phyloP scores from a whole-genome alignment of 148 eudicot species.

The Vaccinium vitisidaea region DNA sequence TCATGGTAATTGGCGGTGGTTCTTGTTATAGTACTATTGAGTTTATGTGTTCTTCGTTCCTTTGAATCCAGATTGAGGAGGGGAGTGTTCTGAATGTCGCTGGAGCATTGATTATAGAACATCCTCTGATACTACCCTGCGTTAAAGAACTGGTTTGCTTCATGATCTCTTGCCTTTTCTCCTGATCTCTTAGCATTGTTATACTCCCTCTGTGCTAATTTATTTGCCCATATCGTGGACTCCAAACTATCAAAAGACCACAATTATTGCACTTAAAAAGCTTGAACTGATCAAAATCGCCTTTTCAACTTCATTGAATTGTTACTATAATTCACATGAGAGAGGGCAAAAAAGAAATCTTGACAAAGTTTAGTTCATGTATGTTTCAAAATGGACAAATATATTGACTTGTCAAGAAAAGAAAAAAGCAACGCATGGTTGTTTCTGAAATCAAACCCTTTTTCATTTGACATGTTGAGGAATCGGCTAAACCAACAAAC shows the following conservation, averaged over 20 bases:
- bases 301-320: not conserved
- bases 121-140: constrained; percentile 75
- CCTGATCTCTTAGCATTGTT: not conserved
- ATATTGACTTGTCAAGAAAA: not conserved
- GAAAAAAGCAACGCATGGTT: not conserved
- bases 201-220: not conserved
- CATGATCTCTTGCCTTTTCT: not conserved
- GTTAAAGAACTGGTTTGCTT: constrained; percentile 78
- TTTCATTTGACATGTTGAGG: not conserved
- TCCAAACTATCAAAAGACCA: not conserved
- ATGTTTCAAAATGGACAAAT: not conserved
- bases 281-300: not conserved
- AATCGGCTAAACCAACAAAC: too few relatives aligned
- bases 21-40: not conserved
- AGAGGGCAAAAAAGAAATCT: not conserved
- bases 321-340: not conserved
- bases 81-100: constrained; percentile 74
- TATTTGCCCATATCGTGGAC: not conserved
- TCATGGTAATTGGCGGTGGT: constrained; percentile 1
- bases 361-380: not conserved
- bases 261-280: not conserved
- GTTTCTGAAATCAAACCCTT: not conserved
- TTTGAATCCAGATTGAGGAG: constrained; percentile 65
- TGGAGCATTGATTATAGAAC: constrained; percentile 85
- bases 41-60: not conserved